phyloP scores from a whole-genome alignment of 1,284 basidiomycete species.

The Kalmanozyma brasiliensis region DNA sequence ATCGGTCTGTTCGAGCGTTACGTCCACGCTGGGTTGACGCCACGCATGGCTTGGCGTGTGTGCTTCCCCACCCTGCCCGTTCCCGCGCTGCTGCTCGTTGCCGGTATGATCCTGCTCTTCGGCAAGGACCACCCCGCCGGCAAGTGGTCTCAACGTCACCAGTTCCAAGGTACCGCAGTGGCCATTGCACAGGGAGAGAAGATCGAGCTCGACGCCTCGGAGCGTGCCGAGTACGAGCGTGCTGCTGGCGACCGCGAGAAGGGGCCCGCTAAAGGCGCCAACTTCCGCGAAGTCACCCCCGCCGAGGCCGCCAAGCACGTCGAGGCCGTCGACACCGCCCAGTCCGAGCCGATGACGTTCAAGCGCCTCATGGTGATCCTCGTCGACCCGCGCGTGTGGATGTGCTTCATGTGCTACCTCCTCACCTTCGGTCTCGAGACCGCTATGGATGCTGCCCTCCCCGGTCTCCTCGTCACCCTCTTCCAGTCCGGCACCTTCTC shows the following conservation, averaged over 20 bases:
- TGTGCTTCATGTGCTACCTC: conserved; percentile 73
- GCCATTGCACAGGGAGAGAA: conserved; percentile 66
- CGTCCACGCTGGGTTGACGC: conserved; percentile 69
- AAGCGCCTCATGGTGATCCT: conserved; percentile 69
- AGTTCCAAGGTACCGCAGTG: conserved; percentile 69
- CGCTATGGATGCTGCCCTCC: conserved; percentile 74
- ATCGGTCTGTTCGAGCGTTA: conserved; percentile 73
- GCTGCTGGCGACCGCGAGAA: conserved; percentile 38
- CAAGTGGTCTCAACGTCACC: conserved; percentile 73
- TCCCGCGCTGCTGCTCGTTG: conserved; percentile 72
- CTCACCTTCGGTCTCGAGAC: conserved; percentile 74
- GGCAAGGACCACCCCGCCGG: conserved; percentile 76
- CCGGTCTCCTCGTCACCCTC: conserved; percentile 71
- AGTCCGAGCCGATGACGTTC: conserved; percentile 72
- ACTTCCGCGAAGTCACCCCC: conserved; percentile 61
- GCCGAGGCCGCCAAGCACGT: conserved; percentile 38
- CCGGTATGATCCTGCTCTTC: conserved; percentile 71
- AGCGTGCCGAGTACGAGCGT: conserved; percentile 64
- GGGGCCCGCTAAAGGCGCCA: conserved; percentile 45
- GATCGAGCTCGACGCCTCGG: conserved; percentile 61
- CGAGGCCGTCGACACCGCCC: conserved; percentile 70
- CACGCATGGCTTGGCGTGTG: conserved; percentile 73
- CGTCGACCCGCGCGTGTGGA: conserved; percentile 73
- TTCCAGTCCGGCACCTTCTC: conserved; percentile 69
- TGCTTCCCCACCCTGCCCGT: conserved; percentile 75